Conservation (phyloP, 2,329 filamentous ascomycete genomes). For the Apiospora kogelbergensis region DNA sequence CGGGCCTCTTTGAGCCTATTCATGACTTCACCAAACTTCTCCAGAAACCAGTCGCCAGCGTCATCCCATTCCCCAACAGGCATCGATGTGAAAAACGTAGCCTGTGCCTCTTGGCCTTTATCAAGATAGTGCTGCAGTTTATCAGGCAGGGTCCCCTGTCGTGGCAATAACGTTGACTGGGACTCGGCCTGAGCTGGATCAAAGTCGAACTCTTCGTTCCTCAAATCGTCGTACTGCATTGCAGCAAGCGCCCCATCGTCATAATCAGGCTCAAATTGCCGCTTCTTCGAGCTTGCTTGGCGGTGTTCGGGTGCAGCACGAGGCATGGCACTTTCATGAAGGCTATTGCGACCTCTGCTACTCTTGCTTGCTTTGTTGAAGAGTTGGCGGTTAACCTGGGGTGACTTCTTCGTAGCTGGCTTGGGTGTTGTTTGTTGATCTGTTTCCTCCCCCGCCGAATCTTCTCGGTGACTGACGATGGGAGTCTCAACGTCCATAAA, state of each 20-base stretch:
- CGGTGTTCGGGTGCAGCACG: constrained; percentile 24
- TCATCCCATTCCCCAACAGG: constrained; percentile 58
- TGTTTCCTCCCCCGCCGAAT: constrained; percentile 18
- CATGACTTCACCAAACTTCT: constrained; percentile 52
- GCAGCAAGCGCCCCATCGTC: constrained; percentile 54
- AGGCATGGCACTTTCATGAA: constrained; percentile 22
- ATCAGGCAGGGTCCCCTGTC: constrained; percentile 42
- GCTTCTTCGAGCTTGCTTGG: constrained; percentile 25
- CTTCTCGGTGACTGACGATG: constrained; percentile 24
- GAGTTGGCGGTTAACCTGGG: constrained; percentile 28
- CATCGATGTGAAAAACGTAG: constrained; percentile 54
- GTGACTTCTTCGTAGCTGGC: constrained; percentile 23
- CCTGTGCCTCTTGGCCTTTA: constrained; percentile 41
- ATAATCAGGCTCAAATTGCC: constrained; percentile 47
- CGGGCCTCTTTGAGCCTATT: constrained; percentile 48
- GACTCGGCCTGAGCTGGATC: constrained; percentile 50
- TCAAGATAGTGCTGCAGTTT: constrained; percentile 48
- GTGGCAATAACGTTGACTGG: constrained; percentile 34
- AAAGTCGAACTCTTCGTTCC: constrained; percentile 55
- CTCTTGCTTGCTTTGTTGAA: constrained; percentile 23
- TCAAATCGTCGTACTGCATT: constrained; percentile 54
- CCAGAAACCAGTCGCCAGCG: constrained; percentile 60
- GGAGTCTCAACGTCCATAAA: constrained; percentile 31
- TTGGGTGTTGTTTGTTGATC: constrained; percentile 28
- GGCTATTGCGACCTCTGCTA: constrained; percentile 13